phyloP scores from a whole-genome alignment of 1,284 basidiomycete genomes.

The Marasmius sp. region DNA sequence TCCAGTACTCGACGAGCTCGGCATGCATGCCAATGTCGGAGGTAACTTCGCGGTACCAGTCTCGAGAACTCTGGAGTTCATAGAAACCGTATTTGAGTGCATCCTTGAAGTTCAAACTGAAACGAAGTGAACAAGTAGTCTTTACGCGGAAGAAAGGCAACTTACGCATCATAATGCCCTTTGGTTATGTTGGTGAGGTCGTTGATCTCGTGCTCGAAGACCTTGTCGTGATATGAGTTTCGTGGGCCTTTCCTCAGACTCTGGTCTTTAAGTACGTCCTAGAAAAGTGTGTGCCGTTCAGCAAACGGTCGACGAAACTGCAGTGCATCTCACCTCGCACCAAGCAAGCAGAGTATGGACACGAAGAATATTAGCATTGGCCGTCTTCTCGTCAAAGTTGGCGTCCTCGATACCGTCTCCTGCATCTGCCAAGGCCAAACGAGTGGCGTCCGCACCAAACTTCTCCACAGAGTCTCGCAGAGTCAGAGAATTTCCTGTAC shows the following conservation, averaged over 20 bases:
- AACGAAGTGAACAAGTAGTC: not conserved
- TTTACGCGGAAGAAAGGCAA: slow-evolving; percentile 10
- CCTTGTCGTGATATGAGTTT: slow-evolving; percentile 75
- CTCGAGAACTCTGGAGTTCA: slow-evolving; percentile 89
- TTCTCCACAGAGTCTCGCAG: slow-evolving; percentile 78
- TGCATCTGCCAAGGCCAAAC: slow-evolving; percentile 92
- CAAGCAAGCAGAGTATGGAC: slow-evolving; percentile 90
- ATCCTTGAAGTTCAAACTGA: slow-evolving; percentile 92
- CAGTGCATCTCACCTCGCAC: slow-evolving; percentile 71
- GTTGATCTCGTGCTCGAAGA: slow-evolving; percentile 94
- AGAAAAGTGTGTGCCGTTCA: not conserved
- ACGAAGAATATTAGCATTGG: slow-evolving; percentile 96
- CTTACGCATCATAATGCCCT: slow-evolving; percentile 78
- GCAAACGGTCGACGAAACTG: not conserved
- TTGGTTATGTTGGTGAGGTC: slow-evolving; percentile 82
- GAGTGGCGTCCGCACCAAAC: slow-evolving; percentile 92
- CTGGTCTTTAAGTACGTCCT: slow-evolving; percentile 78
- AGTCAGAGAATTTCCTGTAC: slow-evolving; percentile 88
- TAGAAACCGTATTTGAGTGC: slow-evolving; percentile 96
- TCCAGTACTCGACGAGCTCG: slow-evolving; percentile 80
- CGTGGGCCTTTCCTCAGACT: slow-evolving; percentile 70
- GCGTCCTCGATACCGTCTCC: slow-evolving; percentile 97
- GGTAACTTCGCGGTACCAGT: slow-evolving; percentile 96
- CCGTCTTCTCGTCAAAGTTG: slow-evolving; percentile 98
- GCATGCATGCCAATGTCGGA: slow-evolving; percentile 89